A percentile compares a stretch with the other conserved stretches of the same genome.
Evolutionary conservation across 83 land plant species (phyloP).

Genomic region (Diphasiastrum complanatum): DNA sequence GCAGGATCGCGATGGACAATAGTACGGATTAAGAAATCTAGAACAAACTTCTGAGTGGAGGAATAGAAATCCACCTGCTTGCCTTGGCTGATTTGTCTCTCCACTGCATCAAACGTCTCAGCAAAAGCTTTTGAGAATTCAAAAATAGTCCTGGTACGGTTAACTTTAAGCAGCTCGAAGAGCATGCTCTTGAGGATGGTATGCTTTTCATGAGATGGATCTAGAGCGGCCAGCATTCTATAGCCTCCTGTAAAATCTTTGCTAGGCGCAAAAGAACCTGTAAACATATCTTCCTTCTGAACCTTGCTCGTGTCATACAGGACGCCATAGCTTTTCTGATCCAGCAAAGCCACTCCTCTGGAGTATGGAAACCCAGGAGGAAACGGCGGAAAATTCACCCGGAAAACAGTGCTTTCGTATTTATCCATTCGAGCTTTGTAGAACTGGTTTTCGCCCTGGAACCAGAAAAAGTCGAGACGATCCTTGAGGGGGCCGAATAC

Average conservation of each 20-base stretch:
- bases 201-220: conserved; percentile 61
- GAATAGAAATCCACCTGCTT: conserved; percentile 27
- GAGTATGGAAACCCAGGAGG: conserved; percentile 43
- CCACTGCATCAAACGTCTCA: conserved; percentile 25
- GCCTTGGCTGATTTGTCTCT: conserved; percentile 25
- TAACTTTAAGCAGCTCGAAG: conserved; percentile 34
- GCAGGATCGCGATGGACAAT: conserved; percentile 21
- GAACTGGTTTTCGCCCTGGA: conserved; percentile 38
- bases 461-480: conserved; percentile 51
- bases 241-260: conserved; percentile 53
- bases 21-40: conserved; percentile 37
- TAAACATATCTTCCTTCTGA: conserved; percentile 47
- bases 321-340: conserved; percentile 52
- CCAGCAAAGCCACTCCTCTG: conserved; percentile 51
- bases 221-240: conserved; percentile 53
- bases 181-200: conserved; percentile 39
- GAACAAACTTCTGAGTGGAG: conserved; percentile 26
- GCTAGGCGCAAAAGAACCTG: conserved; percentile 69
- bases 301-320: conserved; percentile 58
- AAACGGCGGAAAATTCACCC: conserved; percentile 66
- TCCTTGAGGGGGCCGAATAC: conserved; percentile 44
- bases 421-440: conserved; percentile 32
- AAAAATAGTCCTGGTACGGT: conserved; percentile 35
- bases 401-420: conserved; percentile 58
- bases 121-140: conserved; percentile 30